Evolutionary conservation across 371 early-diverging fungal genomes (phyloP).

Genomic region (Blyttiomyces sp.): DNA sequence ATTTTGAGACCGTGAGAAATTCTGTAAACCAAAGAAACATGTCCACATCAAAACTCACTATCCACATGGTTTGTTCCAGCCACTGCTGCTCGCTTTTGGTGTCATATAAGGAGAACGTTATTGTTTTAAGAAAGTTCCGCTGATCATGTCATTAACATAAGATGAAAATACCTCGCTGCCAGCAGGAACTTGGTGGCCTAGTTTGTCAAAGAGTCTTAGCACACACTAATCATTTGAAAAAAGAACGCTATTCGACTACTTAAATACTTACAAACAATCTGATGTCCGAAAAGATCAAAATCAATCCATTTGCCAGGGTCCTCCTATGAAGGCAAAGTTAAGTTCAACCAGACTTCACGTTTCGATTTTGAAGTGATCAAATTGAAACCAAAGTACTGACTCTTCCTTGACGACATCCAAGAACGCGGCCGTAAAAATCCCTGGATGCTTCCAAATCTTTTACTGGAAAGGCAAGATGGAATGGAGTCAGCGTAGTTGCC

Average conservation of each 20-base stretch:
- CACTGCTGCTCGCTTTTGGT: too few species aligned
- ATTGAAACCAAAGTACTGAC: too few species aligned
- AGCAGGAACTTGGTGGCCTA: background rate
- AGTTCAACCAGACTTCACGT: too few species aligned
- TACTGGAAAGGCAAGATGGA: constrained; percentile 34
- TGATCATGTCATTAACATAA: too few species aligned
- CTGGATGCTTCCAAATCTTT: constrained; percentile 16
- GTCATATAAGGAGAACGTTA: too few species aligned
- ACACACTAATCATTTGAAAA: background rate
- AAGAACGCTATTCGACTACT: background rate
- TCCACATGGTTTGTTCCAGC: background rate
- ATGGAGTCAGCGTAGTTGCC: constrained; percentile 26
- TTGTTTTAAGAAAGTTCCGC: too few species aligned
- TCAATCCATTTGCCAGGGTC: constrained; percentile 30
- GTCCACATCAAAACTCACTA: background rate
- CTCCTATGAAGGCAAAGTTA: background rate
- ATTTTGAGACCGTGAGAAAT: background rate
- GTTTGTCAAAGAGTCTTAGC: background rate
- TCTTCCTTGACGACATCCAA: constrained; percentile 29
- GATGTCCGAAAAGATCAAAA: constrained; percentile 35
- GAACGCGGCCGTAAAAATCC: constrained; percentile 21
- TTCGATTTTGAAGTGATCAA: too few species aligned
- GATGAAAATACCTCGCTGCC: too few species aligned
- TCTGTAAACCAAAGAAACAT: background rate
- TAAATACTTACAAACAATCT: constrained; percentile 26